A percentile compares a stretch with the other conserved stretches of the same genome.
These are phyloP conservation scores for Fusarium sp. DNA, from an alignment of 2,329 filamentous ascomycete genomes.

Conservation along the genomic window DNA sequence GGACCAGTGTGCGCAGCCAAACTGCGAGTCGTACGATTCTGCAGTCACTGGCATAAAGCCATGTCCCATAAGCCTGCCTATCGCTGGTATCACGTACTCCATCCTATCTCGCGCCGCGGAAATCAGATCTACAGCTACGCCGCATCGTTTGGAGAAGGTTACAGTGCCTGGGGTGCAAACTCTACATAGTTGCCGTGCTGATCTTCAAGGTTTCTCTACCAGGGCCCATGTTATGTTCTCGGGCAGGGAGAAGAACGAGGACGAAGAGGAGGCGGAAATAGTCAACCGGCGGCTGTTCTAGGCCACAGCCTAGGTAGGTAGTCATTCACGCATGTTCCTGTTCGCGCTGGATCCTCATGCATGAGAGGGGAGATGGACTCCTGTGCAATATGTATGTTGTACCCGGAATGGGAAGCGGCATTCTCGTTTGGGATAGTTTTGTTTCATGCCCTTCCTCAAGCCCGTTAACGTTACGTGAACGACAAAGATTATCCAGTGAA, in stretches of 20 bases:
- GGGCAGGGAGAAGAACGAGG: neutral
- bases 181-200: slow-evolving; percentile 16
- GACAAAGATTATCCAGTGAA: neutral
- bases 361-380: neutral
- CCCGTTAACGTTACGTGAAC: slow-evolving; percentile 5
- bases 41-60: slow-evolving; percentile 18
- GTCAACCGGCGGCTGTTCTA: slow-evolving; percentile 1
- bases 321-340: neutral
- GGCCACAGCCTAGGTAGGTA: neutral
- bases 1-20: neutral
- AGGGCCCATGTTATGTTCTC: slow-evolving; percentile 12
- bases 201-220: slow-evolving; percentile 12
- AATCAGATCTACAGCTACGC: slow-evolving; percentile 18
- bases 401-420: slow-evolving; percentile 2
- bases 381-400: neutral
- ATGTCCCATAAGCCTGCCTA: slow-evolving; percentile 21
- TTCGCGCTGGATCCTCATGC: neutral
- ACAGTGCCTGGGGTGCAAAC: slow-evolving; percentile 11
- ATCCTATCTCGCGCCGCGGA: slow-evolving; percentile 6
- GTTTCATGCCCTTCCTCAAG: slow-evolving; percentile 19
- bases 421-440: slow-evolving; percentile 12
- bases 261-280: slow-evolving; percentile 1
- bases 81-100: neutral
- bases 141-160: slow-evolving; percentile 11
- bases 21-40: slow-evolving; percentile 33